These are phyloP conservation scores for Trametes villosa DNA, from an alignment of 768 basidiomycete species.

Conservation along the genomic window DNA sequence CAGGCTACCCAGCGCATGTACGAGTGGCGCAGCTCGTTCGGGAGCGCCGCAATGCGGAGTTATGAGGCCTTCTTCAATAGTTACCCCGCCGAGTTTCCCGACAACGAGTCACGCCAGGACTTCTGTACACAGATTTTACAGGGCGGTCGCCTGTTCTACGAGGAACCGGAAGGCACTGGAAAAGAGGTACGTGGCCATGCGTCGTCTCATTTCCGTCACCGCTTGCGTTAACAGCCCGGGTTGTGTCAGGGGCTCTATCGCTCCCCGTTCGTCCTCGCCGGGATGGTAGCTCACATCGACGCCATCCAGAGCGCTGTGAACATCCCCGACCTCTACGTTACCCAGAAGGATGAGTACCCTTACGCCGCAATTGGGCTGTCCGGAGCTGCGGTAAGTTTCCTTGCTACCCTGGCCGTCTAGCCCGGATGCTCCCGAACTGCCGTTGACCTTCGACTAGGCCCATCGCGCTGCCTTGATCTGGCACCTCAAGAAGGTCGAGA, in stretches of 20 bases:
- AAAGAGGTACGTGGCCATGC: no score
- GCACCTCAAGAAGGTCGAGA: background rate
- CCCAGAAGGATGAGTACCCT: background rate
- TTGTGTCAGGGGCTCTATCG: no score
- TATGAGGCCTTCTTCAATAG: background rate
- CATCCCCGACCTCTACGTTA: no score
- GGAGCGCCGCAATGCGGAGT: background rate
- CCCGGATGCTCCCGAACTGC: no score
- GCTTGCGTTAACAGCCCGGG: no score
- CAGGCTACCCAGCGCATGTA: conserved; percentile 7
- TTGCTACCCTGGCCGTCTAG: no score
- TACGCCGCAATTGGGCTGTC: background rate
- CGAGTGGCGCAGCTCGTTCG: no score
- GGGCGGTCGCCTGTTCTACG: background rate
- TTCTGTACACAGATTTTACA: background rate
- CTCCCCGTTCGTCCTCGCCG: no score
- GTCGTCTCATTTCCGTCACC: no score
- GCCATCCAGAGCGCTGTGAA: background rate
- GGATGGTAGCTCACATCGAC: no score
- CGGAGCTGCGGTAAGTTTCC: background rate
- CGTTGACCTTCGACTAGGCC: no score
- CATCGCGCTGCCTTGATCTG: background rate
- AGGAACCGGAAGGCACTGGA: background rate
- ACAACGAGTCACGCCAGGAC: background rate
- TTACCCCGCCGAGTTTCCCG: background rate